Base-by-base conservation (phyloP, 2,329 filamentous ascomycete species). In the Aspergillus vadensis region DNA sequence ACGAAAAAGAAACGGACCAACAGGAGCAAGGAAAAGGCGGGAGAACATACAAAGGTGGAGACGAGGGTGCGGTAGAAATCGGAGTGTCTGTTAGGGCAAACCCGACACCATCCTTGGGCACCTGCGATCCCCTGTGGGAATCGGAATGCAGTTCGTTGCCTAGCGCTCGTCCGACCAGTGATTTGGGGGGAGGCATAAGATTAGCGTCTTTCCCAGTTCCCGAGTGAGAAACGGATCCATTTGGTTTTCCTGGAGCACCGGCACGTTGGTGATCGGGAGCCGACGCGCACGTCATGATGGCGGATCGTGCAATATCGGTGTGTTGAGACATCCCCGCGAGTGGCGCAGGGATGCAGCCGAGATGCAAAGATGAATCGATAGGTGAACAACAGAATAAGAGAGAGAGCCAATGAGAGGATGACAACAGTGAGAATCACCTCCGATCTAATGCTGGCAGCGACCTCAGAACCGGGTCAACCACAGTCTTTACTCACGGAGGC, bases 11-110 rank as follows among this genome's bases (percentile, higher is more conserved):
- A 62, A 63, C 67, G 60, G 59, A 63, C 62, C 64, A 65, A 62
- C 54, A 62, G 23, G 58, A 50, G 61, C 23, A 63, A 65, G 48
- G 38, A 65, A 58, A 62, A 56, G 48, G 51, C 19, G 30, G 52
- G 39, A 50, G 55, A 52, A 80, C 84, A 77, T 75, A 87, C 85
- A 87, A 85, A 71, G 82, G 82, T 68, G 86, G 86, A 70, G 85
- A 88, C 68, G 79, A 82, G 30, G 87, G 86, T 56, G 84, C 84
- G 64, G 86, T 88, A 60, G 86, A 83, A 70, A 80, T 72, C 62
- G 87, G 87, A 63, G 87, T 89, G 74, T 89, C 87, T 67, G 82
- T 86, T 73, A 87, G 71, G 38, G 85, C 83, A 55, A 71, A 73
- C 61, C 84, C 83, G 68, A 84, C 79, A 69, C 81, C 81, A 70